Evolutionary conservation across 495 filamentous ascomycete genomes (phyloP).

Genomic region (Xylaria castorea): DNA sequence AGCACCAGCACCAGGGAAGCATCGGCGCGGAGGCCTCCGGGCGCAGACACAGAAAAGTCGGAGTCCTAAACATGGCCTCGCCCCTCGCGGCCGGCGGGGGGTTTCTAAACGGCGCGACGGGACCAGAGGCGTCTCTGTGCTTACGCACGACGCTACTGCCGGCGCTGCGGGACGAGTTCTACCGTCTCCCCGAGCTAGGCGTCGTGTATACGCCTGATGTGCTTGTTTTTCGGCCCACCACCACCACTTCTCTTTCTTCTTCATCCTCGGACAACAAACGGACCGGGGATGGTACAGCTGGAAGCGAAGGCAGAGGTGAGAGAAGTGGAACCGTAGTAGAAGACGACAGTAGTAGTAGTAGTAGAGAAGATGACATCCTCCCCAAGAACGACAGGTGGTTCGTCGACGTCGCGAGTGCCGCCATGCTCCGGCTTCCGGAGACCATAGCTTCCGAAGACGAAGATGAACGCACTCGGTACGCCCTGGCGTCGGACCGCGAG

Average conservation of each 20-base stretch:
- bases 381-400: constrained; percentile 50
- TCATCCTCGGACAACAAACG: neutral
- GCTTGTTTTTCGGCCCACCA: constrained; percentile 40
- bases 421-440: constrained; percentile 58
- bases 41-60: constrained; percentile 46
- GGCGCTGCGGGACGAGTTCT: constrained; percentile 60
- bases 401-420: constrained; percentile 64
- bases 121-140: constrained; percentile 73
- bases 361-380: constrained; percentile 36
- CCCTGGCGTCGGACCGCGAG: constrained; percentile 50
- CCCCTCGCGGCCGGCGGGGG: constrained; percentile 62
- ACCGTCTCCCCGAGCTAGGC: constrained; percentile 59
- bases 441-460: constrained; percentile 23
- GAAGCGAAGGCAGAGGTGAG: constrained; percentile 20
- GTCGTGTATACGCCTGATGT: constrained; percentile 64
- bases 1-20: neutral
- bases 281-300: neutral
- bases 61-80: constrained; percentile 70
- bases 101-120: constrained; percentile 60
- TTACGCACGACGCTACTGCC: constrained; percentile 66
- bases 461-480: constrained; percentile 23
- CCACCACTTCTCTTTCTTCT: neutral
- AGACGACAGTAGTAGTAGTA: constrained; percentile 38
- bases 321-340: constrained; percentile 30
- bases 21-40: constrained; percentile 20